phyloP scores from a whole-genome alignment of 139 green algal genomes.

The Parachlorella kessleri region DNA sequence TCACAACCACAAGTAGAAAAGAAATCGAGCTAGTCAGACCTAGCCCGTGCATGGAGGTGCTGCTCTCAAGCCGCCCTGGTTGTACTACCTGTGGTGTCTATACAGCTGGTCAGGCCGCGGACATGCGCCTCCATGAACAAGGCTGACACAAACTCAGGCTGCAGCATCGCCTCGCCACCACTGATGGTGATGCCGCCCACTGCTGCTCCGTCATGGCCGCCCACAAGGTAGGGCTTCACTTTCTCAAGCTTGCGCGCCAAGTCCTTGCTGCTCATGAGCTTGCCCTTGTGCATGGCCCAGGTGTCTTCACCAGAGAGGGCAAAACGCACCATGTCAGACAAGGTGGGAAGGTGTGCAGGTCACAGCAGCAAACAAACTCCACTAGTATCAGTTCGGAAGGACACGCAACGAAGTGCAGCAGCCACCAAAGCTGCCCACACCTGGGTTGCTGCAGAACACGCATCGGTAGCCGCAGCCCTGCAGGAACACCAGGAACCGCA shows the following conservation, averaged over 20 bases:
- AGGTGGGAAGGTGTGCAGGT: too few relatives aligned
- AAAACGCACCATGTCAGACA: too few relatives aligned
- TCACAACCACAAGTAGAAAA: too few relatives aligned
- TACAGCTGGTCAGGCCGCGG: conserved; percentile 60
- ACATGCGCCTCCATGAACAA: conserved; percentile 55
- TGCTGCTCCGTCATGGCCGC: conserved; percentile 4
- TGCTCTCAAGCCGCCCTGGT: too few relatives aligned
- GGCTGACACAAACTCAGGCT: conserved; percentile 49
- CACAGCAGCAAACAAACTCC: neutral
- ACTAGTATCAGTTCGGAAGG: neutral
- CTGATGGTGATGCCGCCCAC: conserved; percentile 62
- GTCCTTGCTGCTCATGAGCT: conserved; percentile 28
- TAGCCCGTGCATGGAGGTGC: too few relatives aligned
- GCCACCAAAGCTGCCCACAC: too few relatives aligned
- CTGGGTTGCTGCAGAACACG: conserved; percentile 73
- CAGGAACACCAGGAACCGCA: conserved; percentile 67
- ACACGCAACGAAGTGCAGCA: neutral
- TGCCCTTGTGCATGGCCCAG: neutral
- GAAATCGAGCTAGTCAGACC: too few relatives aligned
- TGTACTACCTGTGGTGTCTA: conserved; percentile 70
- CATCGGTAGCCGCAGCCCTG: conserved; percentile 73
- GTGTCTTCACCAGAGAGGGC: neutral
- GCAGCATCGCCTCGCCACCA: conserved; percentile 71
- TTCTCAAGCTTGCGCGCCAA: conserved; percentile 17
- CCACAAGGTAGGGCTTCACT: conserved; percentile 38